These are phyloP conservation scores for Mortierella sp. DNA, from an alignment of 371 early-diverging fungal genomes.

Conservation along the genomic window DNA sequence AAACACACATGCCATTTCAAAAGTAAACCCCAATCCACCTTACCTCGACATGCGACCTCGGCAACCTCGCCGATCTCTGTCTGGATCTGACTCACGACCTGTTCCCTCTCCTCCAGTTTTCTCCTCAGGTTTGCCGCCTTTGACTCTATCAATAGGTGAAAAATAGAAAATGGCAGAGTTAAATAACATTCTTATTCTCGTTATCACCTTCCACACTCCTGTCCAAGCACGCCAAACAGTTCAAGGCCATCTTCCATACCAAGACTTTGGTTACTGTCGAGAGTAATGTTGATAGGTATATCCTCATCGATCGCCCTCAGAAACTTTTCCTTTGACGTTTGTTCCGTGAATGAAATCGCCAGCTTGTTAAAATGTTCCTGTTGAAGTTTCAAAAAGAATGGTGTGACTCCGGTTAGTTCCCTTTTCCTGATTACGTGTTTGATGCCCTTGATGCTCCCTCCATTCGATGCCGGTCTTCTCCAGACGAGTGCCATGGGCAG, in stretches of 20 bases:
- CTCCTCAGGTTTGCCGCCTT: conserved; percentile 17
- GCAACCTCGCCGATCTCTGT: conserved; percentile 37
- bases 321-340: conserved; percentile 69
- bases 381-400: neutral
- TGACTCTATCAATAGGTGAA: conserved; percentile 11
- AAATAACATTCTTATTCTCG: neutral
- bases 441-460: no score
- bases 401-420: neutral
- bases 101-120: conserved; percentile 19
- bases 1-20: neutral
- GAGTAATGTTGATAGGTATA: conserved; percentile 57
- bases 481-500: neutral
- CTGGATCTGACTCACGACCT: conserved; percentile 31
- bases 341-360: conserved; percentile 69
- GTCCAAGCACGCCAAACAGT: neutral
- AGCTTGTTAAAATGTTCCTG: conserved; percentile 69
- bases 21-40: neutral
- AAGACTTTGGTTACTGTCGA: conserved; percentile 50
- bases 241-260: conserved; percentile 19
- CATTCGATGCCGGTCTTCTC: neutral
- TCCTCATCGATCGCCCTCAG: conserved; percentile 60
- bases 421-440: no score
- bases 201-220: neutral
- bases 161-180: neutral
- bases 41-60: conserved; percentile 45